Conservation (phyloP, 2,329 filamentous ascomycete species). For the Blastomyces silverae region DNA sequence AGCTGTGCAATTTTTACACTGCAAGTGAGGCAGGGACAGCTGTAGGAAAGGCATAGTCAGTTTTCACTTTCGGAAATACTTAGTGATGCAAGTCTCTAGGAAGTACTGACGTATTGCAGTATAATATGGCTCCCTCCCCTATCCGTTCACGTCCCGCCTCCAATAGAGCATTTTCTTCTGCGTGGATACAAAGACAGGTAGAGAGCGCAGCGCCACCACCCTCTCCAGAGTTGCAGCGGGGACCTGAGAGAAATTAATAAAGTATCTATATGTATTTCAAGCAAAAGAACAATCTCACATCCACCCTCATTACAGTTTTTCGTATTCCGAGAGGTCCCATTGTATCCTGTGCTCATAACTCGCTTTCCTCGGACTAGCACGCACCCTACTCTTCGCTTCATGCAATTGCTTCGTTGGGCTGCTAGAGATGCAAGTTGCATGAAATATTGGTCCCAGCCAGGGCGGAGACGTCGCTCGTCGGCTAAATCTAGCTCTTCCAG, state of each 20-base stretch:
- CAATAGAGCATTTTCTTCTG: conserved; percentile 92
- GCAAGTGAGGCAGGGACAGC: conserved; percentile 90
- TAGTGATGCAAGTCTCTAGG: not conserved
- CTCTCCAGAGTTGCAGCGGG: conserved; percentile 71
- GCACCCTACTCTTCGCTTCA: conserved; percentile 94
- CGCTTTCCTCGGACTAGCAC: conserved; percentile 79
- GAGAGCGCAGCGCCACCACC: conserved; percentile 65
- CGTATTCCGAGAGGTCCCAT: conserved; percentile 86
- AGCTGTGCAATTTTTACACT: conserved; percentile 98
- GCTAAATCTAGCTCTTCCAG: conserved; percentile 69
- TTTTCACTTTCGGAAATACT: conserved; percentile 14
- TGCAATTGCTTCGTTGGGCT: conserved; percentile 87
- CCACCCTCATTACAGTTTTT: conserved; percentile 90
- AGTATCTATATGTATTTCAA: not conserved
- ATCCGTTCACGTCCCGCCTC: conserved; percentile 91
- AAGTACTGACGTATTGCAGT: conserved; percentile 67
- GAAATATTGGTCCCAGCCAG: conserved; percentile 95
- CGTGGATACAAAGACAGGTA: conserved; percentile 94
- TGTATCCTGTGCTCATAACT: conserved; percentile 94
- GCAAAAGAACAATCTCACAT: conserved; percentile 46
- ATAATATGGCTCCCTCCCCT: conserved; percentile 71
- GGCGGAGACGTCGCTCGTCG: conserved; percentile 71
- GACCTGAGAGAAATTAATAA: conserved; percentile 33
- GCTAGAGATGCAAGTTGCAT: conserved; percentile 94
- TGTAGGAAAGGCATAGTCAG: conserved; percentile 25